A percentile compares a stretch with the other conserved stretches of the same genome.
These are phyloP conservation scores for Eurotiales sp. DNA, from an alignment of 2,329 filamentous ascomycete genomes.

Conservation along the genomic window DNA sequence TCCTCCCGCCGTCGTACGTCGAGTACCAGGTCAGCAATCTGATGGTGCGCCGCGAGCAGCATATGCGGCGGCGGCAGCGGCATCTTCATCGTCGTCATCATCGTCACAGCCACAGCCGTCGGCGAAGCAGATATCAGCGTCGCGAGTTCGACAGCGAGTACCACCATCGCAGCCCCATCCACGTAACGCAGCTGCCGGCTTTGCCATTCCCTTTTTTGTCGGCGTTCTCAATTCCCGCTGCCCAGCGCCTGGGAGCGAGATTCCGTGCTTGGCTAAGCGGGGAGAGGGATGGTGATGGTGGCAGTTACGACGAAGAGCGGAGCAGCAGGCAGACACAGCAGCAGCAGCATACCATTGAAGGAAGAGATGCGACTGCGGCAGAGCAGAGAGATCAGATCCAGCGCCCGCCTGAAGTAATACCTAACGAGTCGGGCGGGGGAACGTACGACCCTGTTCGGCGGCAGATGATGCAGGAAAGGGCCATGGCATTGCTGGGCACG, in stretches of 20 bases:
- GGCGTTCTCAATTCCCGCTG: not conserved
- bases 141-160: not conserved
- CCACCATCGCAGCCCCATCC: not conserved
- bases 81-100: not conserved
- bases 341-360: no score
- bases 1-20: slow-evolving; percentile 66
- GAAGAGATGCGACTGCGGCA: not conserved
- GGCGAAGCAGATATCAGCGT: no score
- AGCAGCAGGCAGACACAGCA: not conserved
- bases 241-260: not conserved
- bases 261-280: not conserved
- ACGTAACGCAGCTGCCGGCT: not conserved
- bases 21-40: slow-evolving; percentile 70
- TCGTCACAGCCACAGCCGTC: not conserved
- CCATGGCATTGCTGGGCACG: slow-evolving; percentile 12
- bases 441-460: slow-evolving; percentile 5
- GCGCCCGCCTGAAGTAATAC: no score
- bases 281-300: no score
- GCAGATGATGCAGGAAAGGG: slow-evolving; percentile 15
- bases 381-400: not conserved
- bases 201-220: not conserved
- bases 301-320: not conserved
- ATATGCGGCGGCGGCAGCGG: slow-evolving; percentile 47
- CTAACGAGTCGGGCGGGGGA: no score
- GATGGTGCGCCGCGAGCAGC: slow-evolving; percentile 79